A percentile compares a stretch with the other conserved stretches of the same genome.
Conservation (phyloP, 768 basidiomycete genomes). For the Mycena alexandri region DNA sequence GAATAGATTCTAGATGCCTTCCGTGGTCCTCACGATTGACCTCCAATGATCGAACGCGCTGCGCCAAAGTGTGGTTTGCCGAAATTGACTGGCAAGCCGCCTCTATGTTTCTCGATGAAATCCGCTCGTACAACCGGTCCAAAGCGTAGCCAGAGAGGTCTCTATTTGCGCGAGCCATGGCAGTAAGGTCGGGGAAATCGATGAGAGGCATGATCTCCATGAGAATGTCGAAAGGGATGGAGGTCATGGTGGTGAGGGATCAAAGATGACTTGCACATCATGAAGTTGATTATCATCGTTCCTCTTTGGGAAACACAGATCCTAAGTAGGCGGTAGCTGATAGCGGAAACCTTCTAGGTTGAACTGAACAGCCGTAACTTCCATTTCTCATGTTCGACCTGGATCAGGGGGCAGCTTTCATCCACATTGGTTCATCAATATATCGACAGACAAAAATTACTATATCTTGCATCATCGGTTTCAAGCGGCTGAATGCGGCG, state of each 20-base stretch:
- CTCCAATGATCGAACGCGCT: conserved; percentile 21
- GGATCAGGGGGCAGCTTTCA: no score
- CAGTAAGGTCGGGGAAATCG: conserved; percentile 16
- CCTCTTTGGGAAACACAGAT: no score
- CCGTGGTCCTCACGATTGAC: conserved; percentile 8
- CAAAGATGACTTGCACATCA: neutral
- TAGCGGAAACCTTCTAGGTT: no score
- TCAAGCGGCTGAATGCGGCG: no score
- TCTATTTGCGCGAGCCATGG: conserved; percentile 24
- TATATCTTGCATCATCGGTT: no score
- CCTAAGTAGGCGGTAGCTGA: no score
- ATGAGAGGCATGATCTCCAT: conserved; percentile 32
- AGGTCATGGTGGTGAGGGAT: conserved; percentile 27
- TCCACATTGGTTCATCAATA: no score
- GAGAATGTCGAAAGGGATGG: conserved; percentile 31
- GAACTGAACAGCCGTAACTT: no score
- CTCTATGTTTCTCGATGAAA: conserved; percentile 11
- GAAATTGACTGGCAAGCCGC: conserved; percentile 21
- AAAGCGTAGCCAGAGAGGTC: conserved; percentile 23
- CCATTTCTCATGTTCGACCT: no score
- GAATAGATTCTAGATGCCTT: neutral
- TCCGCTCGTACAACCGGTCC: conserved; percentile 22
- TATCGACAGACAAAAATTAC: no score
- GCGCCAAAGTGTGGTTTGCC: conserved; percentile 24
- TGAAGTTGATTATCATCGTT: conserved; percentile 5